Evolutionary conservation across 2,329 filamentous ascomycete genomes (phyloP), one percentile per base, ranked within the genome.

Genomic region (Fusarium foetens): DNA sequence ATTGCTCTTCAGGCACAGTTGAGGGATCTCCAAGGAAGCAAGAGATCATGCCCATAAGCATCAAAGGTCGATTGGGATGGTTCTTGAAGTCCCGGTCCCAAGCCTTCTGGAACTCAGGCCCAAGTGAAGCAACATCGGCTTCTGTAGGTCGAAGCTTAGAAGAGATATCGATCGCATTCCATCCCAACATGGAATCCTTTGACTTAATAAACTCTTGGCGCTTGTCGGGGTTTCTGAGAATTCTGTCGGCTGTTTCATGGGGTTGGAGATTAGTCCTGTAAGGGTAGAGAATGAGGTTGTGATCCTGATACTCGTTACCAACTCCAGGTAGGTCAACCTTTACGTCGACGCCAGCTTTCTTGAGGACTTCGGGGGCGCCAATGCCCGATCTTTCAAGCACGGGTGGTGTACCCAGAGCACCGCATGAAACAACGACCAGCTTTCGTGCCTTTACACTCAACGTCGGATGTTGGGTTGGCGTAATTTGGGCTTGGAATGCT

Each of bases 371-470:
- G 1, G 83, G 80, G 48, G 83, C 82, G n/a, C 89, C 89, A 3
- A 92, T 75, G 12, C 90, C 90, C 1, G 90, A 92, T 25, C 90
- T 82, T 76, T 92, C 89, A 0, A 92, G 84, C 3, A 92, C 83
- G 0, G 80, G 78, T 0, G 89, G 88, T 0, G 88, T 87, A 4
- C 86, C 86, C 10, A 85, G 81, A 0, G 87, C 84, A 16, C 89
- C 89, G 8, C 73, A 85, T 75, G 79, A 79, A 0, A 80, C 72
- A 1, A 81, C 71, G 0, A 81, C 79, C 0, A 79, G 68, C 45
- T 77, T 81, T 11, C 68, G 74, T 1, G 79, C 80, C 58, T 71
- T 76, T 35, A 81, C 55, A 0, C 45, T 71, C 33, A 70, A 51
- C 9, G 67, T 72, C 5, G 65, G 63, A 1, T 66, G 65, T 9